These are phyloP conservation scores for Gaultheria prostrata DNA, from an alignment of 148 eudicot genomes.

Conservation along the genomic window DNA sequence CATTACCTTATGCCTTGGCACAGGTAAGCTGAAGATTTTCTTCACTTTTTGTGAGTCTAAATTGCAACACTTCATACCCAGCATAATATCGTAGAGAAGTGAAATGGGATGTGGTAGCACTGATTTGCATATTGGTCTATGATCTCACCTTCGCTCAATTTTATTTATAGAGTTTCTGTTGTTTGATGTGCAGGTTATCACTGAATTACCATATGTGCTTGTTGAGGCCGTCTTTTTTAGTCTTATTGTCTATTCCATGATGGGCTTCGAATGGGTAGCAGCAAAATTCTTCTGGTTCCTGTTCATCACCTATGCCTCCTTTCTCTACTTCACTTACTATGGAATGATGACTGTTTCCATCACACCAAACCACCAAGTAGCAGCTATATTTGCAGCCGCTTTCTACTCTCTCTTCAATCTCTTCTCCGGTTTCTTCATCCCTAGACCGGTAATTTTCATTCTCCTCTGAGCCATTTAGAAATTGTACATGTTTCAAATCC, in stretches of 20 bases:
- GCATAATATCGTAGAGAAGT: neutral
- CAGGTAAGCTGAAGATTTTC: conserved; percentile 42
- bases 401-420: conserved; percentile 88
- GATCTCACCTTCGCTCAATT: neutral
- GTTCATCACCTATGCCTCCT: conserved; percentile 74
- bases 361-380: conserved; percentile 95
- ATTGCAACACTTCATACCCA: neutral
- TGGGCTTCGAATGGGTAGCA: conserved; percentile 79
- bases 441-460: conserved; percentile 68
- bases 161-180: neutral
- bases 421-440: conserved; percentile 96
- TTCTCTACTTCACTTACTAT: conserved; percentile 89
- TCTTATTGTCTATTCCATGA: conserved; percentile 83
- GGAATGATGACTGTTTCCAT: conserved; percentile 99
- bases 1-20: conserved; percentile 82
- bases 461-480: neutral
- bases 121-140: neutral
- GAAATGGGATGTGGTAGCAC: neutral
- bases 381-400: conserved; percentile 87
- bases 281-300: conserved; percentile 90
- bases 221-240: conserved; percentile 60
- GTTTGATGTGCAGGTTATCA: conserved; percentile 50
- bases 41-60: neutral
- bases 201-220: conserved; percentile 79
- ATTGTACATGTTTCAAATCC: neutral